A percentile compares a stretch with the other conserved stretches of the same genome.
Conservation (phyloP, 106 monocot genomes). For the Vanilla planifolia region DNA sequence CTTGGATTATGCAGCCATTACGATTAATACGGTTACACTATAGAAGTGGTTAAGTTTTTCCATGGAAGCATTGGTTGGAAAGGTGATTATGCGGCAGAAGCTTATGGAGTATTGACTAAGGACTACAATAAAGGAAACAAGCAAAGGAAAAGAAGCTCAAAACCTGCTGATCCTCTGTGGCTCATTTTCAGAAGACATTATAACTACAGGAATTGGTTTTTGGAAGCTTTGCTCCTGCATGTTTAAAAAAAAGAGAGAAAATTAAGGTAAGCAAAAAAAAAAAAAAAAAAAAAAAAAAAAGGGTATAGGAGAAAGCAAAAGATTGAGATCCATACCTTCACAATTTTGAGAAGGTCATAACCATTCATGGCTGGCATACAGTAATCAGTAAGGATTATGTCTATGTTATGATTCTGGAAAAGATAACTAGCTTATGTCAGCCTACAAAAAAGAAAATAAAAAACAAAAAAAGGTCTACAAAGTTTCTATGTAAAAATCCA, state of each 20-base stretch:
- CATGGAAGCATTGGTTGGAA: too few species aligned
- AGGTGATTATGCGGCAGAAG: background rate
- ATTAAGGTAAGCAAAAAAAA: background rate
- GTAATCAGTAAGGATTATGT: conserved; percentile 86
- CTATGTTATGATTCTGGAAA: conserved; percentile 67
- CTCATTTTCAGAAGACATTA: conserved; percentile 92
- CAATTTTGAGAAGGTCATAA: conserved; percentile 70
- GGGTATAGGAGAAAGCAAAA: too few species aligned
- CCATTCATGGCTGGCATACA: conserved; percentile 95
- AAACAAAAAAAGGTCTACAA: too few species aligned
- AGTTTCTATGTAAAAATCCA: too few species aligned
- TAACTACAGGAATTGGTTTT: conserved; percentile 59
- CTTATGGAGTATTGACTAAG: too few species aligned
- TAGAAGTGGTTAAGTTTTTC: too few species aligned
- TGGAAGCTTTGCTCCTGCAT: conserved; percentile 39
- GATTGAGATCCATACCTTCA: conserved; percentile 64
- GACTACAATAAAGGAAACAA: too few species aligned
- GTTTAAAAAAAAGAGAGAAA: conserved; percentile 2
- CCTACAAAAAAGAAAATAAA: too few species aligned
- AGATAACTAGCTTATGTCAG: too few species aligned
- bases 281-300: background rate
- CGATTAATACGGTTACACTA: too few species aligned
- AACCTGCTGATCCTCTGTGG: conserved; percentile 84
- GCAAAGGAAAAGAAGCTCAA: background rate
- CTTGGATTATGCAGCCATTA: too few species aligned